Conservation (phyloP, 2,329 filamentous ascomycete genomes). For the Intubia oerlemansii region DNA sequence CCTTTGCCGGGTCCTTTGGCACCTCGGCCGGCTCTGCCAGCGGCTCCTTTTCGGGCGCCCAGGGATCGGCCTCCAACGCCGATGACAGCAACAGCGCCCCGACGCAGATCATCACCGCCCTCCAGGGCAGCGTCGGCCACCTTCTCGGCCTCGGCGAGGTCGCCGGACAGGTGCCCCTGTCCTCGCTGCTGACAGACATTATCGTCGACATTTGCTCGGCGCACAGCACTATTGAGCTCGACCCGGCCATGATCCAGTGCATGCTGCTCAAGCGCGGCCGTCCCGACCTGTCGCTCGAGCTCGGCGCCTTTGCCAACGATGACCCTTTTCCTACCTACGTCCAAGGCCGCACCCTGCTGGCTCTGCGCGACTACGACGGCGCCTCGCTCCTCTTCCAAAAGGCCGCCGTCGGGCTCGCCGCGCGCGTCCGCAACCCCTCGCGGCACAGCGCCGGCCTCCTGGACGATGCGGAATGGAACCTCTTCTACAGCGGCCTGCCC, state of each 20-base stretch:
- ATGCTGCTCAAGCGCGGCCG: conserved; percentile 36
- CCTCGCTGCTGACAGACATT: conserved; percentile 42
- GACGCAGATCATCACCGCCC: conserved; percentile 29
- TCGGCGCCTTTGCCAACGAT: conserved; percentile 31
- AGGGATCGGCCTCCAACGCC: conserved; percentile 12
- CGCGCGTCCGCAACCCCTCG: conserved; percentile 22
- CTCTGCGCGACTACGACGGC: conserved; percentile 48
- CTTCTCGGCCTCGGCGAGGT: conserved; percentile 42
- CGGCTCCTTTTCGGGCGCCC: conserved; percentile 2
- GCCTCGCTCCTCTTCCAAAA: conserved; percentile 64
- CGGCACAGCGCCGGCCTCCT: conserved; percentile 45
- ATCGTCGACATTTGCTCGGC: conserved; percentile 42
- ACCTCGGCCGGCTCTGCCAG: not conserved
- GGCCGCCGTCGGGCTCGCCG: conserved; percentile 55
- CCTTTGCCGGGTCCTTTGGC: conserved; percentile 4
- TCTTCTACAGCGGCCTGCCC: conserved; percentile 50
- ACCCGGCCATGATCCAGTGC: conserved; percentile 38
- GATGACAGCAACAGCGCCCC: conserved; percentile 11
- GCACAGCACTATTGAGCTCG: conserved; percentile 44
- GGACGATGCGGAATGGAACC: conserved; percentile 50
- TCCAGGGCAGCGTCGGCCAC: conserved; percentile 38
- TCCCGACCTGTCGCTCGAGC: conserved; percentile 35
- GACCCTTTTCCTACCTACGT: conserved; percentile 56
- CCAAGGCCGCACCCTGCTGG: conserved; percentile 58
- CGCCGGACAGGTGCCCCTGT: conserved; percentile 24